Percentiles rank a stretch among this genome's conserved stretches.
phyloP scores from a whole-genome alignment of 805 yeast species.

The Candida nemodendra region DNA sequence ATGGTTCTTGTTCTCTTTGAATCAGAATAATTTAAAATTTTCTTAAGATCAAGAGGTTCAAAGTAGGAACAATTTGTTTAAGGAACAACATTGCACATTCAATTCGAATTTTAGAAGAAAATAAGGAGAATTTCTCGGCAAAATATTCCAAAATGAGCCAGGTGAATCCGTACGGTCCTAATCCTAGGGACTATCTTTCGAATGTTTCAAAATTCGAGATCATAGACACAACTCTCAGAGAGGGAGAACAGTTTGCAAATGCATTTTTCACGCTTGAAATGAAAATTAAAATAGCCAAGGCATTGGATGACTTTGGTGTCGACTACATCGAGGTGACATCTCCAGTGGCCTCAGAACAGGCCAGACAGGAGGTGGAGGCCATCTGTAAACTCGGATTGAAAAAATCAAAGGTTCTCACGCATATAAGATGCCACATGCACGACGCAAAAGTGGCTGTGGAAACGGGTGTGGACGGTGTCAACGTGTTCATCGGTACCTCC shows the following conservation, averaged over 20 bases:
- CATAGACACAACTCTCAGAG: constrained; percentile 59
- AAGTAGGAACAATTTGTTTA: too few relatives aligned
- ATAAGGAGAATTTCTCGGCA: too few relatives aligned
- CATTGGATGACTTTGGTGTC: constrained; percentile 59
- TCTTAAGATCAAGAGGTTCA: too few relatives aligned
- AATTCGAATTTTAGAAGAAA: too few relatives aligned
- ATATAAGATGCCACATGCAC: constrained; percentile 61
- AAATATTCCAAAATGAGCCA: constrained; percentile 11
- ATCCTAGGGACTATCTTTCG: constrained; percentile 56
- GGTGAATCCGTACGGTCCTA: constrained; percentile 57
- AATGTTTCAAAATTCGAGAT: constrained; percentile 53
- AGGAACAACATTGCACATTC: too few relatives aligned
- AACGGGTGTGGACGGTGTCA: constrained; percentile 63
- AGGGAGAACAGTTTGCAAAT: constrained; percentile 64
- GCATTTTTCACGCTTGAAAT: constrained; percentile 58
- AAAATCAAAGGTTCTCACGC: constrained; percentile 53
- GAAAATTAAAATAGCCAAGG: constrained; percentile 58
- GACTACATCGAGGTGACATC: constrained; percentile 61
- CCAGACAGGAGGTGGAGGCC: constrained; percentile 56
- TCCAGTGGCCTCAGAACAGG: constrained; percentile 59
- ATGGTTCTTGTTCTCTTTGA: too few relatives aligned
- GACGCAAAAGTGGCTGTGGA: constrained; percentile 61
- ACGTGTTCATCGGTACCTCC: constrained; percentile 60
- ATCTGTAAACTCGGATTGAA: constrained; percentile 58
- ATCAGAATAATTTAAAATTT: too few relatives aligned